Conservation (phyloP, 305 asterid species). For the Fraxinus floribunda region DNA sequence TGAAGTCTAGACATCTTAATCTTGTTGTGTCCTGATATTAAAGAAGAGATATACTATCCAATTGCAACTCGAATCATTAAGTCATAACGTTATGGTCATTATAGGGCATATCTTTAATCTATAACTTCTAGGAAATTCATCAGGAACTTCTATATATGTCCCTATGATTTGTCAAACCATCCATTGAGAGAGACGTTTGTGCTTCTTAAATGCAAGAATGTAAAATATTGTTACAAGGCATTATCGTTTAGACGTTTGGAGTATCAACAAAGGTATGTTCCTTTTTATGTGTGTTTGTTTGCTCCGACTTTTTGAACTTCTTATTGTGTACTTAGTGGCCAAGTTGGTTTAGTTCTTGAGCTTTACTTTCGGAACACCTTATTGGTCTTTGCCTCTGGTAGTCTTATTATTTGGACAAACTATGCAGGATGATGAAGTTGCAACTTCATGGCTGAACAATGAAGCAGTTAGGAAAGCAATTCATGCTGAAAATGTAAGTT, state of each 20-base stretch:
- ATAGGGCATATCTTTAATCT: neutral
- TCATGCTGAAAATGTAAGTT: constrained; percentile 78
- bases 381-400: neutral
- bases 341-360: neutral
- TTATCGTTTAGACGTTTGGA: neutral
- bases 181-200: neutral
- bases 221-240: neutral
- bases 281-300: neutral
- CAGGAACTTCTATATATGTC: neutral
- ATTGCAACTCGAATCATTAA: neutral
- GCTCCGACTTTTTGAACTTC: neutral
- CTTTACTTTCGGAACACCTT: neutral
- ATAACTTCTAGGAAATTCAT: neutral
- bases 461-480: constrained; percentile 78
- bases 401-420: constrained; percentile 14
- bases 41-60: neutral
- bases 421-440: constrained; percentile 75
- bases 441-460: constrained; percentile 69
- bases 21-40: neutral
- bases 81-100: neutral
- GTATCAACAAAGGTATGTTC: neutral
- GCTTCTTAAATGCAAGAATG: neutral
- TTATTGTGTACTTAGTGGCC: neutral
- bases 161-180: neutral
- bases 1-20: neutral